Evolutionary conservation across 345 rosid genomes (phyloP).

Genomic region (Hypericum perforatum): DNA sequence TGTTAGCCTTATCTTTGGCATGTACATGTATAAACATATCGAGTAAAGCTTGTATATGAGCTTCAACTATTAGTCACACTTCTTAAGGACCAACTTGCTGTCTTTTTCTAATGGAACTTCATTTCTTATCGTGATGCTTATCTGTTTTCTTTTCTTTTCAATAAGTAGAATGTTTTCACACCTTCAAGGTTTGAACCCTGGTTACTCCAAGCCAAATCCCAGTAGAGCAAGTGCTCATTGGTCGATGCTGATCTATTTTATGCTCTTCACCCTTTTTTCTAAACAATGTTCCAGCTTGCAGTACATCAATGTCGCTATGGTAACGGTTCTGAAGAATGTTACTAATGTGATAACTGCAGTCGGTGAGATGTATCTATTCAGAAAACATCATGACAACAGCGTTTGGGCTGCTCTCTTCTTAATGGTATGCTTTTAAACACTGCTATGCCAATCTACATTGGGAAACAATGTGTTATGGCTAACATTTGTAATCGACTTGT

Average conservation of each 20-base stretch:
- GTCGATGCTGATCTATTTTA: not conserved
- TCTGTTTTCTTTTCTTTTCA: not conserved
- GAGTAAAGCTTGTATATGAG: too few species aligned
- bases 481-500: too few species aligned
- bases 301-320: conserved; percentile 97
- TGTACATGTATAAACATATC: too few species aligned
- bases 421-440: conserved; percentile 48
- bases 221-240: too few species aligned
- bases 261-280: conserved; percentile 3
- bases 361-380: conserved; percentile 95
- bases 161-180: too few species aligned
- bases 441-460: not conserved
- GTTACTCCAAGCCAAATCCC: too few species aligned
- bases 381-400: conserved; percentile 79
- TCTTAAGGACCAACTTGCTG: too few species aligned
- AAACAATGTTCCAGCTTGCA: conserved; percentile 46
- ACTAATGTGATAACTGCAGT: conserved; percentile 93
- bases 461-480: too few species aligned
- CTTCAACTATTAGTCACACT: too few species aligned
- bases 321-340: conserved; percentile 93
- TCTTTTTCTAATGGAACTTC: too few species aligned
- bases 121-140: not conserved
- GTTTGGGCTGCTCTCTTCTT: conserved; percentile 95
- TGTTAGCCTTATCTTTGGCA: too few species aligned
- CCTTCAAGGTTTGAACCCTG: too few species aligned